Evolutionary conservation across 129 eudicot genomes (phyloP).

Genomic region (Flaveria ramosissima): DNA sequence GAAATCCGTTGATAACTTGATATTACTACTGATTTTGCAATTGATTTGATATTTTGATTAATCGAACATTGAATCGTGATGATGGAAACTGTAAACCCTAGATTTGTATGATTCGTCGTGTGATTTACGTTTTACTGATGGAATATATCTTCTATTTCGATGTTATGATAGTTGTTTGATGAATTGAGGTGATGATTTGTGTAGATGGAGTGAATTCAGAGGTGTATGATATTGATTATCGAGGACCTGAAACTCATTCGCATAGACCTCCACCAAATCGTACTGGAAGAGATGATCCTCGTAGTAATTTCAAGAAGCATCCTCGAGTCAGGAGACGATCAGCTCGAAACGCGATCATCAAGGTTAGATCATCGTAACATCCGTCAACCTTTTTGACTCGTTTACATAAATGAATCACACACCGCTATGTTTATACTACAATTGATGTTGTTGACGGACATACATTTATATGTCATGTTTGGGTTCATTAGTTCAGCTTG

Average conservation of each 20-base stretch:
- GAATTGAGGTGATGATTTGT: not conserved
- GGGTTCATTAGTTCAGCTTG: not conserved
- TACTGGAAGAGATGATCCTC: constrained; percentile 32
- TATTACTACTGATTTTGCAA: too few relatives aligned
- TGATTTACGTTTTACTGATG: too few relatives aligned
- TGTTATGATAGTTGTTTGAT: not conserved
- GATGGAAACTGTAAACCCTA: too few relatives aligned
- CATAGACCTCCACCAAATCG: constrained; percentile 62
- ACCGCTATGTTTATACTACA: too few relatives aligned
- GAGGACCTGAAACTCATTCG: constrained; percentile 81
- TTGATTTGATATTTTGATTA: too few relatives aligned
- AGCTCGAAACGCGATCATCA: constrained; percentile 15
- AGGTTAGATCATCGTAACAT: constrained; percentile 27
- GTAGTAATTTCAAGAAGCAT: constrained; percentile 25
- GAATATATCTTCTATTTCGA: not conserved
- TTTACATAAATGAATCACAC: not conserved
- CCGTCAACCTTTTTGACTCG: not conserved
- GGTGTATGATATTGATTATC: constrained; percentile 64
- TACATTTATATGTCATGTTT: not conserved
- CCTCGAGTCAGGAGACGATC: constrained; percentile 34
- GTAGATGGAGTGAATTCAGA: constrained; percentile 40
- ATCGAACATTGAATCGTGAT: too few relatives aligned
- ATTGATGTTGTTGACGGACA: not conserved
- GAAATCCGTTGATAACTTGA: too few relatives aligned
- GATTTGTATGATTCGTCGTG: too few relatives aligned